Conservation (phyloP, 78 protist genomes). For the Dictyostelium brefeldianum region DNA sequence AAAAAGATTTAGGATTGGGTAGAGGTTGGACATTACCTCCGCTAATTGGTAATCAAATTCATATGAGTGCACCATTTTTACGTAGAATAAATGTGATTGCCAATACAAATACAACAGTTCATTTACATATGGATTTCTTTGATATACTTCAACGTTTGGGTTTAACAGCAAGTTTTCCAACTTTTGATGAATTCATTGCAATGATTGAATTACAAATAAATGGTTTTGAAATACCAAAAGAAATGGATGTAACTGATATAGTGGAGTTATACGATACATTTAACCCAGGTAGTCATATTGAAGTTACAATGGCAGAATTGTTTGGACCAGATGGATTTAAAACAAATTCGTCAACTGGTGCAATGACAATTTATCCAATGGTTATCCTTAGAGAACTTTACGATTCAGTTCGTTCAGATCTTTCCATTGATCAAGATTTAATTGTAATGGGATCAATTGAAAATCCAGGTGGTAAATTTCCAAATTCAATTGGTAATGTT, state of each 20-base stretch:
- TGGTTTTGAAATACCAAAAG: conserved; percentile 3
- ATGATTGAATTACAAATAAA: neutral
- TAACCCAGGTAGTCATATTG: neutral
- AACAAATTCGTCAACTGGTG: neutral
- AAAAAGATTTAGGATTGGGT: conserved; percentile 62
- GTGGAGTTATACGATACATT: neutral
- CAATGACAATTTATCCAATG: conserved; percentile 8
- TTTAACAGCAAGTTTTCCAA: neutral
- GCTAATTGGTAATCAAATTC: conserved; percentile 66
- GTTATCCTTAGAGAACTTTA: neutral
- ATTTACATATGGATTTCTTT: conserved; percentile 52
- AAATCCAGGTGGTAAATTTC: conserved; percentile 87
- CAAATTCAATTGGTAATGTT: conserved; percentile 87
- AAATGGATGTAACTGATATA: neutral
- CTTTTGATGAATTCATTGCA: neutral
- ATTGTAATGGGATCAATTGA: conserved; percentile 77
- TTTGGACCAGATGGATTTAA: neutral
- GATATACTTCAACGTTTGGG: conserved; percentile 57
- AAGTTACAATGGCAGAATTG: neutral
- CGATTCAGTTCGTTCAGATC: neutral
- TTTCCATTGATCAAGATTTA: conserved; percentile 8
- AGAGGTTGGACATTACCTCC: conserved; percentile 76
- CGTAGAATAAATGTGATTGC: conserved; percentile 33
- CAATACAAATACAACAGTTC: conserved; percentile 19
- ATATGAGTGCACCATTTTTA: conserved; percentile 50